Evolutionary conservation across 208 protist genomes (phyloP), one percentile per base, ranked within the genome.

Genomic region (Leishmania mexicana): DNA sequence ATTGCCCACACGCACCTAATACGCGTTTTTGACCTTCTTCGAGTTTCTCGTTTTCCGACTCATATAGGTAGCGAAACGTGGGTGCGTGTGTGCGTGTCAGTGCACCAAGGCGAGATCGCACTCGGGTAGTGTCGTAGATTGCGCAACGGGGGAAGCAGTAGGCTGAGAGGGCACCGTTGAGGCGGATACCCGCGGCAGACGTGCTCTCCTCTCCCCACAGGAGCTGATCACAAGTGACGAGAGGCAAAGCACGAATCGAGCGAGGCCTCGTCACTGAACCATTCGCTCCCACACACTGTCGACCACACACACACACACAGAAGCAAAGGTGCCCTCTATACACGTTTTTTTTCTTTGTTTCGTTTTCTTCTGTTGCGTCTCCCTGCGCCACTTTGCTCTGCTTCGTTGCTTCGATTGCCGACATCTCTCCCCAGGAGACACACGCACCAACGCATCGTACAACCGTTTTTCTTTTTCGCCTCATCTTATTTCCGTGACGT

Each of bases 381-480:
- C 71, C 40, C 24, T 38, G 2, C 45, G 6, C 71, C 13, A n/a
- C 49, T 53, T 2, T 19, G 54, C 62, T 77, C 31, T 49, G 24
- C n/a, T 81, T 65, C 45, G 76, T 53, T 58, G 24, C 28, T 62
- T 67, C 11, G 6, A 31, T 15, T 11, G 28, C 31, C 62, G n/a
- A 28, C 62, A 13, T 19, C 62, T 31, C 31, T 5, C 31, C 3
- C 62, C 31, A 40, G 10, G 15, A 40, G 10, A 68, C 40, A 42
- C 45, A 75, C 42, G 64, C 68, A 5, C 28, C 77, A 11, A 78
- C 57, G 67, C 38, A 78, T 65, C 72, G 71, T 62, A 74, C 65
- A 80, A 57, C 80, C 75, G 57, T 72, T 79, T 81, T 81, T 60
- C n/a, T 51, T n/a, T 62, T 72, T 11, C 0, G 7, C 68, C 8